These are phyloP conservation scores for Rhodosporidiobolus odoratus DNA, from an alignment of 768 basidiomycete genomes.

Conservation along the genomic window DNA sequence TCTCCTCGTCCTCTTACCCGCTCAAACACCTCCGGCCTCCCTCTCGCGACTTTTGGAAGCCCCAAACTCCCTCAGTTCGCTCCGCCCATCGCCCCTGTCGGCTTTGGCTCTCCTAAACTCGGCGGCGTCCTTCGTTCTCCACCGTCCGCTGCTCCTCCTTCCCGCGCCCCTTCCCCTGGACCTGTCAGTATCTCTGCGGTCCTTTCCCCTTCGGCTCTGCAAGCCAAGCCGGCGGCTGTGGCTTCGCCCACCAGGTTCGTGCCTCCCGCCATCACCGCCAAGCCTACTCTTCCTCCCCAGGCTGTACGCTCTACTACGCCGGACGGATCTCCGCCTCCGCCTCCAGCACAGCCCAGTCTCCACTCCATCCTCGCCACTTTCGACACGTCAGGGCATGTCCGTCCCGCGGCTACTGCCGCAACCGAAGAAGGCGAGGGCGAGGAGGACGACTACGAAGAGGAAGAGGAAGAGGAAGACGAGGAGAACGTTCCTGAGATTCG, in stretches of 20 bases:
- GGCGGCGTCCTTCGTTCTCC: background rate
- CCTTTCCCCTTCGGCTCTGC: constrained; percentile 5
- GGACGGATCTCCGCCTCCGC: constrained; percentile 7
- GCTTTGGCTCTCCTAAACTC: constrained; percentile 16
- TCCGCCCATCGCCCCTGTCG: background rate
- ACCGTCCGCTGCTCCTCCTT: background rate
- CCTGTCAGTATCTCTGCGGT: background rate
- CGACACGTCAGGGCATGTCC: background rate
- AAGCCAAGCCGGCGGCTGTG: background rate
- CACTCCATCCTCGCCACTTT: background rate
- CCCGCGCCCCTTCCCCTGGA: background rate
- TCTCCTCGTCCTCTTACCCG: constrained; percentile 23
- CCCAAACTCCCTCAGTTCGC: constrained; percentile 5
- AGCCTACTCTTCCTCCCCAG: background rate
- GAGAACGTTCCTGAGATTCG: constrained; percentile 8
- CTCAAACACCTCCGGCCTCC: constrained; percentile 24
- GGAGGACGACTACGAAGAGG: background rate
- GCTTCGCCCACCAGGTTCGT: background rate
- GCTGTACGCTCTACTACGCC: constrained; percentile 24
- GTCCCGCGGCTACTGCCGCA: background rate
- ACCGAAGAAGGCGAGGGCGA: background rate
- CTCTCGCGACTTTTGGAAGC: constrained; percentile 23
- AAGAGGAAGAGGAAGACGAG: constrained; percentile 14
- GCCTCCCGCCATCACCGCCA: constrained; percentile 1
- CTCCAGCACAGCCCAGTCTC: background rate